phyloP scores from a whole-genome alignment of 345 rosid genomes.

The Camelina neglecta region DNA sequence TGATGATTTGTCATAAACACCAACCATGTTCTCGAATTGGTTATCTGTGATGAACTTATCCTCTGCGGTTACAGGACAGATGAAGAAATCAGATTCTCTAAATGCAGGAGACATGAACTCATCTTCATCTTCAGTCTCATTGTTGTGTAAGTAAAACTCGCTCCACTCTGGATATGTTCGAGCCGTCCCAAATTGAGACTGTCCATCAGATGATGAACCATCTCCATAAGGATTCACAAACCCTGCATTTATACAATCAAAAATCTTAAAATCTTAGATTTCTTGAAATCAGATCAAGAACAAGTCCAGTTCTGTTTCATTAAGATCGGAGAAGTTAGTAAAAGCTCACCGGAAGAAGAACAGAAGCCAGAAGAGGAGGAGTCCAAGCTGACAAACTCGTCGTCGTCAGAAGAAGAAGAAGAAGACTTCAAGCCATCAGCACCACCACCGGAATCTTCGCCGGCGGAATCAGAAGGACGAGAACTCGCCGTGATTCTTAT shows the following conservation, averaged over 20 bases:
- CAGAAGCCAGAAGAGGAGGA: constrained; percentile 70
- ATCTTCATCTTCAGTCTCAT: constrained; percentile 45
- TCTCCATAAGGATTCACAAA: constrained; percentile 92
- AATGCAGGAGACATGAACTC: constrained; percentile 73
- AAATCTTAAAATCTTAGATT: not conserved
- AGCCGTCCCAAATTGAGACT: constrained; percentile 90
- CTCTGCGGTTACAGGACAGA: constrained; percentile 55
- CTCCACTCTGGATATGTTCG: constrained; percentile 79
- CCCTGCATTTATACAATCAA: constrained; percentile 48
- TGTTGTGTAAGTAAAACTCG: constrained; percentile 54
- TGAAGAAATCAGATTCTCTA: constrained; percentile 59
- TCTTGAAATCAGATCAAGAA: constrained; percentile 22
- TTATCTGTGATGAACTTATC: constrained; percentile 73
- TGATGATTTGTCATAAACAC: constrained; percentile 46
- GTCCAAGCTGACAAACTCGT: constrained; percentile 86
- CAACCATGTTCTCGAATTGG: constrained; percentile 47
- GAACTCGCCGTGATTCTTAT: constrained; percentile 61
- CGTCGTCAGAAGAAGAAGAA: constrained; percentile 56
- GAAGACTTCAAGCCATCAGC: constrained; percentile 40
- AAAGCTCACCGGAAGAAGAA: constrained; percentile 38
- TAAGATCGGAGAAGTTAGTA: not conserved
- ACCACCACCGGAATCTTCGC: constrained; percentile 37
- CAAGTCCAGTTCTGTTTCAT: not conserved
- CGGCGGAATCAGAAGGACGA: constrained; percentile 39
- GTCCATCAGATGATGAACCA: constrained; percentile 65